Evolutionary conservation across 768 basidiomycete species (phyloP).

Genomic region (Mycena capillaripes): DNA sequence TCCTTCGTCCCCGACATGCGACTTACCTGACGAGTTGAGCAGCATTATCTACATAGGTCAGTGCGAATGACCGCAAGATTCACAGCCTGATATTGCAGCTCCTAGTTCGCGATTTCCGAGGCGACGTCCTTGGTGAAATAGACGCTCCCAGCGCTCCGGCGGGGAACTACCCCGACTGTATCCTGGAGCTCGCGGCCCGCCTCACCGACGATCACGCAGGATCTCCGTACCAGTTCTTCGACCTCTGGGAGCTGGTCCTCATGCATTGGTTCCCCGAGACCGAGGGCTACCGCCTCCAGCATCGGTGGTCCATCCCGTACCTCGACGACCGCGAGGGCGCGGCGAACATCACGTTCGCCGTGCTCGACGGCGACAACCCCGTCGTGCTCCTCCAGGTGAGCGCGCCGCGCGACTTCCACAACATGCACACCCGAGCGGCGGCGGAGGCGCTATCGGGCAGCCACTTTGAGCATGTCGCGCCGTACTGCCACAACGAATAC

Average conservation of each 20-base stretch:
- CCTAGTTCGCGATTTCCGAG: constrained; percentile 32
- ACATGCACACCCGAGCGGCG: constrained; percentile 27
- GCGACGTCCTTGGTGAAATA: constrained; percentile 30
- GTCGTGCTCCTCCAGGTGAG: constrained; percentile 36
- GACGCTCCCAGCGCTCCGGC: constrained; percentile 21
- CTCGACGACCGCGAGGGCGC: constrained; percentile 27
- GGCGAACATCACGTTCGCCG: constrained; percentile 29
- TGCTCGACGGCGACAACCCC: constrained; percentile 19
- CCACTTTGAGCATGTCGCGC: constrained; percentile 35
- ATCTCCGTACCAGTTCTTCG: constrained; percentile 22
- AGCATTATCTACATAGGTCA: constrained; percentile 23
- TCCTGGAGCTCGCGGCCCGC: constrained; percentile 30
- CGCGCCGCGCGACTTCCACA: constrained; percentile 31
- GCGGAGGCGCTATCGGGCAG: constrained; percentile 23
- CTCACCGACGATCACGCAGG: constrained; percentile 28
- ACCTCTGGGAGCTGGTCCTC: constrained; percentile 37
- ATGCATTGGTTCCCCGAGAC: constrained; percentile 33
- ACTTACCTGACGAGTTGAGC: neutral
- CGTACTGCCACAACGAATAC: constrained; percentile 29
- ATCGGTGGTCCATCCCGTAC: constrained; percentile 33
- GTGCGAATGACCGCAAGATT: neutral
- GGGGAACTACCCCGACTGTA: constrained; percentile 30
- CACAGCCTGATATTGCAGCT: neutral
- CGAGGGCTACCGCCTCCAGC: constrained; percentile 30
- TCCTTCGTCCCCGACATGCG: neutral